A percentile compares a stretch with the other conserved stretches of the same genome.
phyloP scores from a whole-genome alignment of 441 rosid genomes.

The Pelargonium myrrhifolium region DNA sequence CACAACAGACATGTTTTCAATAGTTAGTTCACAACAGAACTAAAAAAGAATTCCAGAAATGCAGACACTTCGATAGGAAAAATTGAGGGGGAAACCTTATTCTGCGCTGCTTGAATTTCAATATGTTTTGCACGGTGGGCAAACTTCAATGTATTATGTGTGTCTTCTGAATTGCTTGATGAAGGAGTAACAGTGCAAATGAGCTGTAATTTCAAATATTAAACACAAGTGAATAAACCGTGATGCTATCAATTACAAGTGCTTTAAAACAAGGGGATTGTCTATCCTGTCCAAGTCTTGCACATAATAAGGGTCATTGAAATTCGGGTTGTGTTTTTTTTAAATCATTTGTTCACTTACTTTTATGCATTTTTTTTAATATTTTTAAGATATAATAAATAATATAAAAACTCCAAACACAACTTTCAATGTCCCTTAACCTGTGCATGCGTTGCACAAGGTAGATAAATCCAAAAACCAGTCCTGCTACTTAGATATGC shows the following conservation, averaged over 20 bases:
- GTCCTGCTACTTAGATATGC: neutral
- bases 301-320: too few relatives aligned
- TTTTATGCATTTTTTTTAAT: too few relatives aligned
- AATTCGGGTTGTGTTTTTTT: too few relatives aligned
- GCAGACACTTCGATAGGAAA: neutral
- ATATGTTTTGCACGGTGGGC: slow-evolving; percentile 78
- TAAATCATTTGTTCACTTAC: too few relatives aligned
- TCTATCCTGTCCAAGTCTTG: neutral
- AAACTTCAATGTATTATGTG: slow-evolving; percentile 73
- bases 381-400: too few relatives aligned
- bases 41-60: slow-evolving; percentile 10
- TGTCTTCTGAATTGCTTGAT: slow-evolving; percentile 69
- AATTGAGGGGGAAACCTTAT: slow-evolving; percentile 38
- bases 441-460: too few relatives aligned
- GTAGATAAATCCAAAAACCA: neutral
- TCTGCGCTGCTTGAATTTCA: slow-evolving; percentile 67
- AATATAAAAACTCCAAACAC: too few relatives aligned
- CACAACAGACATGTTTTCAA: slow-evolving; percentile 15
- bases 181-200: slow-evolving; percentile 79
- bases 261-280: neutral
- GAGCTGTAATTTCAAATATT: slow-evolving; percentile 47
- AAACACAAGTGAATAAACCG: slow-evolving; percentile 20
- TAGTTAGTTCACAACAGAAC: slow-evolving; percentile 4
- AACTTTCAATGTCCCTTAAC: too few relatives aligned
- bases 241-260: neutral